Conservation (phyloP, 139 green algal genomes). For the Coelastrella sp. region DNA sequence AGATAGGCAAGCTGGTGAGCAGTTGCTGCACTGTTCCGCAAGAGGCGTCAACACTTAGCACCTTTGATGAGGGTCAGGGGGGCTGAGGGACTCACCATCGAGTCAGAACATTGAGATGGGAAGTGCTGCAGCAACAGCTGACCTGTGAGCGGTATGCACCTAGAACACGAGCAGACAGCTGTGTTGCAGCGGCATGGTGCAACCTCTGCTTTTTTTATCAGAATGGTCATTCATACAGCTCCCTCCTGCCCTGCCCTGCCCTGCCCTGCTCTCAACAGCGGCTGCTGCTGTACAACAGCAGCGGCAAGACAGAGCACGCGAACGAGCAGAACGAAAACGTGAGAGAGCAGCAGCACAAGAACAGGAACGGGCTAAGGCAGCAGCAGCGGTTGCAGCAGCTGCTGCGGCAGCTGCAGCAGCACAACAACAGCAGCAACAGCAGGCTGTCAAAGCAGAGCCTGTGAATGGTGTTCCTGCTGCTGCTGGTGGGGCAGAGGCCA, state of each 20-base stretch:
- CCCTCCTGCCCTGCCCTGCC: too few species aligned
- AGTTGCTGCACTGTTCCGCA: not conserved
- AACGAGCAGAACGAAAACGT: slow-evolving; percentile 34
- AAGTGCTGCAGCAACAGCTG: not conserved
- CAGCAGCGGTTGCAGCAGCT: slow-evolving; percentile 40
- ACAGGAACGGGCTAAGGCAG: slow-evolving; percentile 22
- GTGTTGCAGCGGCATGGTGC: too few species aligned
- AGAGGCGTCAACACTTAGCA: not conserved
- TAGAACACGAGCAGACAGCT: too few species aligned
- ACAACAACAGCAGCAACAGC: slow-evolving; percentile 37
- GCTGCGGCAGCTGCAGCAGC: slow-evolving; percentile 26
- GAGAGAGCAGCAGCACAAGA: slow-evolving; percentile 30
- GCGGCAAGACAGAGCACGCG: slow-evolving; percentile 32
- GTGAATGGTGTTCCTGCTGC: slow-evolving; percentile 8
- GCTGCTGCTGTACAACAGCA: slow-evolving; percentile 1
- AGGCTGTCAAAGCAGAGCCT: slow-evolving; percentile 4
- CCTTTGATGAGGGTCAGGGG: too few species aligned
- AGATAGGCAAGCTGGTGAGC: slow-evolving; percentile 35
- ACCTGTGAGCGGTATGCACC: not conserved
- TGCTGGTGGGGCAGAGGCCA: slow-evolving; percentile 52
- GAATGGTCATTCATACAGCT: too few species aligned
- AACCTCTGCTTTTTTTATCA: too few species aligned
- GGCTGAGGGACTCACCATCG: not conserved
- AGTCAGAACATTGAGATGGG: not conserved
- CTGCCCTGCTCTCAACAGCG: not conserved